A percentile compares a stretch with the other conserved stretches of the same genome.
phyloP scores from a whole-genome alignment of 2,329 filamentous ascomycete genomes.

The Rhinocladiella mackenziei region DNA sequence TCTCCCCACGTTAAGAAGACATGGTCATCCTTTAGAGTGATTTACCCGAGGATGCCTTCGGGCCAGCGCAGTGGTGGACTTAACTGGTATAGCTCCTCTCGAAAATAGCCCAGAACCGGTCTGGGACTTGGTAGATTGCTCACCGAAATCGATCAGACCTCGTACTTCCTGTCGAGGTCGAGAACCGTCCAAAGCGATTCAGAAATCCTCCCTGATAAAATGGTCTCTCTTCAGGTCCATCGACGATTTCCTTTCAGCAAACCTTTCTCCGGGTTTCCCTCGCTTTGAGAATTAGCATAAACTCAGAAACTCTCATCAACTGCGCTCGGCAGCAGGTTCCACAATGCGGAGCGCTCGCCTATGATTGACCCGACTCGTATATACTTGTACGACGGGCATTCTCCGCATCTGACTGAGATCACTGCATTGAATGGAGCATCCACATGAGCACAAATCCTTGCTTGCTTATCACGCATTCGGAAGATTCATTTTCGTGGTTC shows the following conservation, averaged over 20 bases:
- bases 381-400: constrained; percentile 7
- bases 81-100: constrained; percentile 1
- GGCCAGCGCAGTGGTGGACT: constrained; percentile 3
- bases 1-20: too few species aligned
- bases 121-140: neutral
- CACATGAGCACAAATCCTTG: constrained; percentile 4
- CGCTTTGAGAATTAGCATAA: too few species aligned
- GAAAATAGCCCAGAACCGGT: neutral
- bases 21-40: too few species aligned
- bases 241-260: too few species aligned
- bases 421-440: constrained; percentile 5
- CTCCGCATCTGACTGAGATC: constrained; percentile 14
- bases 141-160: too few species aligned
- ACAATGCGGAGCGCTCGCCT: constrained; percentile 15
- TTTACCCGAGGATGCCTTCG: constrained; percentile 7
- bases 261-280: too few species aligned
- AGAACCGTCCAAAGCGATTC: too few species aligned
- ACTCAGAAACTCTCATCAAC: too few species aligned
- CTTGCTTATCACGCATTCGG: constrained; percentile 7
- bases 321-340: too few species aligned
- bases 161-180: too few species aligned
- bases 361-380: constrained; percentile 19
- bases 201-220: too few species aligned
- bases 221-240: too few species aligned
- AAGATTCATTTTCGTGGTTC: neutral